A percentile compares a stretch with the other conserved stretches of the same genome.
phyloP scores from a whole-genome alignment of 257 asterid genomes.

The Solanum paucissectum region DNA sequence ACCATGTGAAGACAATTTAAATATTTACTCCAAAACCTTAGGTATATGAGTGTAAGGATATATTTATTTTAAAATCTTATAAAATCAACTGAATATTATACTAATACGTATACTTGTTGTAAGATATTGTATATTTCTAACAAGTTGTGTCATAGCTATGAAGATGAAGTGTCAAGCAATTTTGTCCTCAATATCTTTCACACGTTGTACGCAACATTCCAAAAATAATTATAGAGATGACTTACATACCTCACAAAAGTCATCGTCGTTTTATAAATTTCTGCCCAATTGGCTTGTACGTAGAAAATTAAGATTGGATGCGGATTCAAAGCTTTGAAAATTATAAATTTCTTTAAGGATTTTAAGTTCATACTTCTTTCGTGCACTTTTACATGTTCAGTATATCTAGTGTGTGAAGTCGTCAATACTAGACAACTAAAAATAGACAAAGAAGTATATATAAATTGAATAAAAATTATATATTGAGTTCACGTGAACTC shows the following conservation, averaged over 20 bases:
- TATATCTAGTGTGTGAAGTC: not conserved
- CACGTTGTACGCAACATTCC: not conserved
- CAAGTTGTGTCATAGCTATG: not conserved
- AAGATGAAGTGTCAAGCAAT: not conserved
- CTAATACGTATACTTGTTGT: not conserved
- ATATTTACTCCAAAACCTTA: not conserved
- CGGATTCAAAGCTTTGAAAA: too few species aligned
- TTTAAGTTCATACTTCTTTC: too few species aligned
- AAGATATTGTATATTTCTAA: not conserved
- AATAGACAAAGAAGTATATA: accelerated
- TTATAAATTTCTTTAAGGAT: too few species aligned
- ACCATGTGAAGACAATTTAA: not conserved
- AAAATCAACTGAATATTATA: not conserved
- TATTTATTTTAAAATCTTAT: not conserved
- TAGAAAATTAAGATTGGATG: not conserved
- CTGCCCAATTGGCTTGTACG: not conserved
- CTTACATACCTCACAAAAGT: not conserved
- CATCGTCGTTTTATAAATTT: not conserved
- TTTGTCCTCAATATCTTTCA: not conserved
- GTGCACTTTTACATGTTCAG: too few species aligned
- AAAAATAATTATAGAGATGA: not conserved
- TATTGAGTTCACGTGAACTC: too few species aligned
- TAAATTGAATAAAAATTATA: too few species aligned
- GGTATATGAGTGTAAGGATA: not conserved
- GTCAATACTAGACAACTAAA: too few species aligned